Base-by-base conservation (phyloP, 2,329 filamentous ascomycete species). In the Fusarium haematococcum region DNA sequence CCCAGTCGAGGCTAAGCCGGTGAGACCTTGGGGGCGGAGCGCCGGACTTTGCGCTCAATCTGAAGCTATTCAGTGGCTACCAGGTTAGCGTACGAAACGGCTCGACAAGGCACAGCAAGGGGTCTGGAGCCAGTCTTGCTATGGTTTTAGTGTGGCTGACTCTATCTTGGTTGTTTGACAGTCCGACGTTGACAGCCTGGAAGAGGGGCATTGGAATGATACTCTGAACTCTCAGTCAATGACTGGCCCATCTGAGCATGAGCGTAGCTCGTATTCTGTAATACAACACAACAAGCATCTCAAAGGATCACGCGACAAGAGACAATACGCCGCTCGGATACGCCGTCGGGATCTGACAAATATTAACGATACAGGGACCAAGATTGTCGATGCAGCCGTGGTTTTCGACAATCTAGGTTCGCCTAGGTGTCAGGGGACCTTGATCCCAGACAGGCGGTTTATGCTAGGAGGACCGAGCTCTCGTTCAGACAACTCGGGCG, bases 381-480 rank as follows among this genome's bases (percentile, higher is more conserved):
- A 68, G 61, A 60, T 68, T 61, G 35, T 65, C 30, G 57, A 62
- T 62, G 27, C 37, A 30, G 52, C 32, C 43, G 23, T 57, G 45
- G 27, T 62, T 23, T 56, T 66, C 56, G 67, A 66, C 63, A 69
- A 66, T 69, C 63, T 69, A 33, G 63, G 11, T 18, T 66, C 39
- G 41, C 63, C 56, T 52, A 64, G 57, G 27, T 65, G 52, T 20
- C 56, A 23, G 37, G 39, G 13, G 27, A 45, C 39, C 37, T 33
- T 61, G 41, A n/a, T 43, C 35, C 41, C 59, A 33, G 27, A 30
- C n/a, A 61, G 30, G 7, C 37, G 41, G 30, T 61, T 45, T 33
- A 43, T 33, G 58, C 39, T 25, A 13, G 32, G 41, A 41, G 18
- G 30, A 35, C 43, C 25, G 27, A 30, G 23, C 58, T 27, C 30